Base-by-base conservation (phyloP, 768 basidiomycete species). In the Multifurca ochricompacta region DNA sequence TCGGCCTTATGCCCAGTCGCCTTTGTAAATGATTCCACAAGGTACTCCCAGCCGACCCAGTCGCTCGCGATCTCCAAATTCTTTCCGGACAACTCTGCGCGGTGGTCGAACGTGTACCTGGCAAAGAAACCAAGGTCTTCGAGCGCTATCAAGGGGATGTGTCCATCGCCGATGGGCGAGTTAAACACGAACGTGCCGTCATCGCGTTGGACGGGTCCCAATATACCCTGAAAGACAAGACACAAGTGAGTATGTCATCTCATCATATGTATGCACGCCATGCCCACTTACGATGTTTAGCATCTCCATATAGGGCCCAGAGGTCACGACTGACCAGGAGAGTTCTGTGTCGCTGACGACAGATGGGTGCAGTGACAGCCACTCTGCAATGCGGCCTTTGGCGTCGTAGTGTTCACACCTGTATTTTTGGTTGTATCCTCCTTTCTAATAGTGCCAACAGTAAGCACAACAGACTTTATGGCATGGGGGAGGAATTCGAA, bases 241-340 rank as follows among this genome's bases (percentile, higher is more conserved):
- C 19, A 27, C 7, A 14, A 13, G 10, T 39, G 30, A 37, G 21
- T 25, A 14, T 34, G 8, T 19, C 16, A 13, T 34, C 46, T 8
- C 2, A 25, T 32, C 25, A 16, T 9, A 18, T 16, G 36, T 3
- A n/a, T 47, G 37, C 9, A 6, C n/a, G n/a, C n/a, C n/a, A n/a
- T n/a, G 34, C 19, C 30, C 19, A 50, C 70, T 21, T 45, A 74
- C 73, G 31, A 63, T 65, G 35, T 69, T 63, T n/a, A 74, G 64
- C 68, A 73, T 73, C 41, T 75, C 73, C 59, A 73, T 68, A 57
- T 74, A 74, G 8, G 71, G 70, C 1, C 73, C 70, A 1, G 71
- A 68, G 16, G 69, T 70, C 51, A 74, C 61, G n/a, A 68, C 61
- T 10, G 68, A 68, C 72, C 71, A 74, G 13, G 65, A 66, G 23